Evolutionary conservation across 2,329 filamentous ascomycete species (phyloP).

Genomic region (Hypoxylon sp.): DNA sequence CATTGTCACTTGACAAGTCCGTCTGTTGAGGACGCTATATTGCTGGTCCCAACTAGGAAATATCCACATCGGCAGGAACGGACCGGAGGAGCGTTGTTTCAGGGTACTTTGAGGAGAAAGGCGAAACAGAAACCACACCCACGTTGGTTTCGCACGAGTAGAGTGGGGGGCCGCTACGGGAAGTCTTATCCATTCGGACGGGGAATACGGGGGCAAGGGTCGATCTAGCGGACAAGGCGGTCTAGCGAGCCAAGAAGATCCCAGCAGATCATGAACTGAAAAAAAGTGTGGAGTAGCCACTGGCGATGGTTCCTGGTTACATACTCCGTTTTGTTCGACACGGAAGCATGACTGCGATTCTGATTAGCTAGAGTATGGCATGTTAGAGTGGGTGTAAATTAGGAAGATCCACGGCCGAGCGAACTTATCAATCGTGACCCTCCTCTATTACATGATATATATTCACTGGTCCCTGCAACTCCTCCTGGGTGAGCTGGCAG

Average conservation of each 20-base stretch:
- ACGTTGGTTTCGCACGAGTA: slow-evolving; percentile 36
- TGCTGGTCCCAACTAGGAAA: slow-evolving; percentile 52
- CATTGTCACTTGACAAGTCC: slow-evolving; percentile 53
- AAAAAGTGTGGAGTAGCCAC: slow-evolving; percentile 42
- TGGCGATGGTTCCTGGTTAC: slow-evolving; percentile 37
- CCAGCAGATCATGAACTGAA: slow-evolving; percentile 38
- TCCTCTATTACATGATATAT: slow-evolving; percentile 39
- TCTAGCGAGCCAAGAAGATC: slow-evolving; percentile 43
- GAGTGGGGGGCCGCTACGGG: slow-evolving; percentile 44
- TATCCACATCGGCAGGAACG: slow-evolving; percentile 60
- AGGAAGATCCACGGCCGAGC: slow-evolving; percentile 29
- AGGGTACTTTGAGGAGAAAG: slow-evolving; percentile 37
- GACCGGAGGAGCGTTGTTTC: slow-evolving; percentile 58
- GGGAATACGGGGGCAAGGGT: slow-evolving; percentile 37
- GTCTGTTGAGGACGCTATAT: slow-evolving; percentile 48
- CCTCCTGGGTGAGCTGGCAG: slow-evolving; percentile 20
- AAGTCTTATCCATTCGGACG: slow-evolving; percentile 42
- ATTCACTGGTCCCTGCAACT: slow-evolving; percentile 23
- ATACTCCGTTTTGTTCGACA: slow-evolving; percentile 29
- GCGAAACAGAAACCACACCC: slow-evolving; percentile 35
- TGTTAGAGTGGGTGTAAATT: slow-evolving; percentile 39
- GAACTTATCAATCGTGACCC: slow-evolving; percentile 30
- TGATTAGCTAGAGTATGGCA: slow-evolving; percentile 43
- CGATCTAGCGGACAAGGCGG: slow-evolving; percentile 41
- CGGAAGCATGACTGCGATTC: slow-evolving; percentile 30